Evolutionary conservation across 1,139 yeast species (phyloP).

Genomic region (Debaryomyces udenii): DNA sequence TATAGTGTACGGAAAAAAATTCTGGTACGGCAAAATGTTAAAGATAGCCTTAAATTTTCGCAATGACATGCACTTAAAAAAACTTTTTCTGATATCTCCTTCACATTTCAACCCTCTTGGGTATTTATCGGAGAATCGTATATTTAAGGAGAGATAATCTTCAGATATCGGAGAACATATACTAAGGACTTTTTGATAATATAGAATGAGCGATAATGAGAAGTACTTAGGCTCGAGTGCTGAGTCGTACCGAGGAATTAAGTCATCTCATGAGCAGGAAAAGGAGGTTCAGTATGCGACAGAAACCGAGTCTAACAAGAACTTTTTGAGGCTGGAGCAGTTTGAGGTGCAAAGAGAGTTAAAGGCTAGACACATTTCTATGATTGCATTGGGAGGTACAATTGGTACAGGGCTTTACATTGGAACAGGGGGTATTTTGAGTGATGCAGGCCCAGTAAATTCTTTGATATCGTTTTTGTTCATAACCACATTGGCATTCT

Average conservation of each 20-base stretch:
- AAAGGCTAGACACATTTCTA: slow-evolving; percentile 66
- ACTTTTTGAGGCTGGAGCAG: slow-evolving; percentile 13
- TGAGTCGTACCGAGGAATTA: slow-evolving; percentile 10
- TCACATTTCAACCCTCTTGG: not conserved
- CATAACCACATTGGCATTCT: slow-evolving; percentile 65
- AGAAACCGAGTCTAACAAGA: slow-evolving; percentile 17
- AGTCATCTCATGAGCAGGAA: slow-evolving; percentile 6
- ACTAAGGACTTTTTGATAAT: not conserved
- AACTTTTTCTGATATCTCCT: slow-evolving; percentile 6
- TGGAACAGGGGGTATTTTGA: slow-evolving; percentile 54
- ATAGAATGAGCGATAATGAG: slow-evolving; percentile 15
- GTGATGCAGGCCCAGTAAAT: slow-evolving; percentile 72
- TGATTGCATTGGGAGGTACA: slow-evolving; percentile 66
- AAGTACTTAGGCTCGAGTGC: slow-evolving; percentile 13
- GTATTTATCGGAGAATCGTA: slow-evolving; percentile 3
- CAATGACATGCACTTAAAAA: slow-evolving; percentile 15
- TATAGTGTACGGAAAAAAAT: slow-evolving; percentile 5
- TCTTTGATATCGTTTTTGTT: slow-evolving; percentile 65
- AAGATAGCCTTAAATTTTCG: slow-evolving; percentile 9
- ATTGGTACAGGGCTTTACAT: slow-evolving; percentile 68
- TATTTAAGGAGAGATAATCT: slow-evolving; percentile 2
- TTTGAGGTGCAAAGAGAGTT: slow-evolving; percentile 41
- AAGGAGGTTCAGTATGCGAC: slow-evolving; percentile 16
- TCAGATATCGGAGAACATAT: not conserved
- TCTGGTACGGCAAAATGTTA: slow-evolving; percentile 7